Conservation (phyloP, 306 rosid species). For the Cucurbita maxima region DNA sequence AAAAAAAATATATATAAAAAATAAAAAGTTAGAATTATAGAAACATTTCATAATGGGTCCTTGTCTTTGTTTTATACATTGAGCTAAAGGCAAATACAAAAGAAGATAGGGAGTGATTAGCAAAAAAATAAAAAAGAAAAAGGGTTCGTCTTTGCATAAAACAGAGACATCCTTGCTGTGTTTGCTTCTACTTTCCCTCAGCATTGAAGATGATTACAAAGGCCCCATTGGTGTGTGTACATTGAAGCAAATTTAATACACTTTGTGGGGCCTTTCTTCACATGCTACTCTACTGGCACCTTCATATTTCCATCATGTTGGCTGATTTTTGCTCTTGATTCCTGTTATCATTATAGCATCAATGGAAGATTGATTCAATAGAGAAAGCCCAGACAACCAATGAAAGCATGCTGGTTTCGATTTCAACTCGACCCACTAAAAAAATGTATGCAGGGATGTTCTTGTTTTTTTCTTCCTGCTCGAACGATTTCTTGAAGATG, state of each 20-base stretch:
- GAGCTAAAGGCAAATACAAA: background rate
- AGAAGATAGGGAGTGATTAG: background rate
- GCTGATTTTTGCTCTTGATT: conserved; percentile 10
- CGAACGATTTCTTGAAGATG: background rate
- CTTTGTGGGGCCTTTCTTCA: conserved; percentile 20
- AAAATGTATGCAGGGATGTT: background rate
- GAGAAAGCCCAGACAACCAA: background rate
- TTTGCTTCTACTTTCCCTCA: no score
- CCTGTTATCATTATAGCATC: conserved; percentile 4
- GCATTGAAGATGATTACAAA: no score
- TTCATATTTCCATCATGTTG: conserved; percentile 30
- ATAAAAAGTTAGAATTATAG: background rate
- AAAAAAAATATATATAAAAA: no score
- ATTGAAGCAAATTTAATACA: conserved; percentile 16
- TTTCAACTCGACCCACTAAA: background rate
- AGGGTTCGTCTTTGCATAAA: no score
- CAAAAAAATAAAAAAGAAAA: background rate
- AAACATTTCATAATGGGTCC: background rate
- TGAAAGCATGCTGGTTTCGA: background rate
- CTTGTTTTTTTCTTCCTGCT: background rate
- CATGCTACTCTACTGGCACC: conserved; percentile 3
- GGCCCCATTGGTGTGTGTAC: conserved; percentile 16
- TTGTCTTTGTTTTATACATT: background rate
- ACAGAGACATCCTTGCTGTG: conserved; percentile 19
- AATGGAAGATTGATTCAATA: background rate